Percentiles rank a stretch among this genome's conserved stretches.
These are phyloP conservation scores for Vinca major DNA, from an alignment of 305 asterid genomes.

Conservation along the genomic window DNA sequence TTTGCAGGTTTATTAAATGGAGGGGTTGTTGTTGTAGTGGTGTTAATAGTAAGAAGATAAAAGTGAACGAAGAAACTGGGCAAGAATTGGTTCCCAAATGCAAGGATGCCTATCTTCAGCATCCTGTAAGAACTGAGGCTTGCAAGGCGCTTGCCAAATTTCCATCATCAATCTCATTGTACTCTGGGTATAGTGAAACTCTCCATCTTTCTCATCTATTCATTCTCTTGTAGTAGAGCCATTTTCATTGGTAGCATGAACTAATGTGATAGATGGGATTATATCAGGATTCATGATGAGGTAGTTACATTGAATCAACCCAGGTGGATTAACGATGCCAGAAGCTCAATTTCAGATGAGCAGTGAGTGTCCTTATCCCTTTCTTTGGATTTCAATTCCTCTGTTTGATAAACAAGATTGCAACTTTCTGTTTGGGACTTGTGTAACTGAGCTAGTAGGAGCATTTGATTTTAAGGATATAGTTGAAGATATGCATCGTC, in stretches of 20 bases:
- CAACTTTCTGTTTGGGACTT: not conserved
- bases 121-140: conserved; percentile 39
- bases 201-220: not conserved
- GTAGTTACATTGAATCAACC: conserved; percentile 57
- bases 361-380: conserved; percentile 10
- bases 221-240: not conserved
- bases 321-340: conserved; percentile 39
- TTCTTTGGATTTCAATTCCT: not conserved
- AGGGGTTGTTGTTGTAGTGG: conserved; percentile 79
- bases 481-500: not conserved
- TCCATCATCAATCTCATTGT: conserved; percentile 55
- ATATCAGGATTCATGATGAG: conserved; percentile 70
- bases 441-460: not conserved
- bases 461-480: not conserved
- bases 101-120: conserved; percentile 45
- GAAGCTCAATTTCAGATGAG: conserved; percentile 28
- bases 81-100: conserved; percentile 28
- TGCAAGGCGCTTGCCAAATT: conserved; percentile 51
- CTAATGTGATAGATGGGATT: not conserved
- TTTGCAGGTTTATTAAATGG: conserved; percentile 65
- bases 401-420: not conserved
- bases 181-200: conserved; percentile 49
- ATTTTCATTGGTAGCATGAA: not conserved
- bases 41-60: conserved; percentile 21
- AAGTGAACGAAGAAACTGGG: conserved; percentile 32